These are phyloP conservation scores for Craspedostauros australis DNA, from an alignment of 108 stramenopile species.

Conservation along the genomic window DNA sequence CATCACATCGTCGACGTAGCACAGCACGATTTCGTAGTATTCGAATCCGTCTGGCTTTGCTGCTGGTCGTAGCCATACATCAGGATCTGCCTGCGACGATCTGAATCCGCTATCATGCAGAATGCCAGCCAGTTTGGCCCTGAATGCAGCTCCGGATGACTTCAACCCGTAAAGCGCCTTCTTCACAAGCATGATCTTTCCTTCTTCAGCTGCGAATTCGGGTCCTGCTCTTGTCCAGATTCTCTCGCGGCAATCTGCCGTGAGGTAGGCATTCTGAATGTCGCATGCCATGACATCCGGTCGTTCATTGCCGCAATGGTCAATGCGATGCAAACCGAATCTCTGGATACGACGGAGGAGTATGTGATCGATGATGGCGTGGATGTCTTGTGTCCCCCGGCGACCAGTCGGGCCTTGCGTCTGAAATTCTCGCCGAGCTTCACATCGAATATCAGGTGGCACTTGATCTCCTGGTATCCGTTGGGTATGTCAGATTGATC, in stretches of 20 bases:
- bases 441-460: conserved; percentile 37
- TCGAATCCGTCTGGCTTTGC: conserved; percentile 4
- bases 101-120: no score
- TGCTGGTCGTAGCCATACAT: conserved; percentile 20
- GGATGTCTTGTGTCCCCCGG: conserved; percentile 36
- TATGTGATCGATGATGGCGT: conserved; percentile 34
- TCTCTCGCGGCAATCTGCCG: conserved; percentile 17
- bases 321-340: conserved; percentile 36
- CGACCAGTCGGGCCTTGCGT: conserved; percentile 25
- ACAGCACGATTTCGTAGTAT: conserved; percentile 29
- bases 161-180: conserved; percentile 41
- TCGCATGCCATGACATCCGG: conserved; percentile 24
- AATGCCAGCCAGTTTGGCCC: neutral
- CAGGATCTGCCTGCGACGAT: conserved; percentile 21
- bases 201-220: conserved; percentile 22
- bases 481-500: conserved; percentile 14
- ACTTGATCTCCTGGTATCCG: conserved; percentile 30
- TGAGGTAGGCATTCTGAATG: conserved; percentile 37
- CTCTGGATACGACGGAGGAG: conserved; percentile 27
- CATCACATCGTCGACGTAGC: conserved; percentile 29
- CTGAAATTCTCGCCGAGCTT: conserved; percentile 29
- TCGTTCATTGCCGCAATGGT: conserved; percentile 35
- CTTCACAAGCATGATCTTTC: conserved; percentile 18
- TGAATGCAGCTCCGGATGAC: conserved; percentile 10
- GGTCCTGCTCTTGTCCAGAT: conserved; percentile 16